Base-by-base conservation (phyloP, 768 basidiomycete genomes). In the Collybiopsis luxurians region DNA sequence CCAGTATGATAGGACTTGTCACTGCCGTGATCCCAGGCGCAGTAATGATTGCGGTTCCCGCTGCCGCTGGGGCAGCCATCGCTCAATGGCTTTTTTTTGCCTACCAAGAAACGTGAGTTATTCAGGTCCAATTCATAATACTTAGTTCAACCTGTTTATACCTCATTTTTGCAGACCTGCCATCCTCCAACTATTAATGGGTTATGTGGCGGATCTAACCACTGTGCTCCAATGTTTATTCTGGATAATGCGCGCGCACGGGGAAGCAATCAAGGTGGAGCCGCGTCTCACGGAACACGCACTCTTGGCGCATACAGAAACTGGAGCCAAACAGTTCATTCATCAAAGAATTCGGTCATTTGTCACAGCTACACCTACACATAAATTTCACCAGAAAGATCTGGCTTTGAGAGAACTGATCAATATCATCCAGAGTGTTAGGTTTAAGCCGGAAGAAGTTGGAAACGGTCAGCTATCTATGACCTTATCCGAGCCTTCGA, bases 171-270 rank as follows among this genome's bases (percentile, higher is more conserved):
- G 5, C n/a, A 42, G 40, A 6, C 40, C 40, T 42, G 19, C 15
- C 17, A 42, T 42, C 17, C 24, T 21, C 28, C 39, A 19, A 13
- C 31, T 34, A 6, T 34, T 34, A 13, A 34, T 34, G 31, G 31
- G 31, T 6, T 34, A 34, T 13, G 43, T 54, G 11, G 7, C 42
- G 43, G 53, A 54, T 28, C 40, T 54, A 13, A 54, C 53, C 7
- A 54, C 15, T 26, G 53, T 54, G 7, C 39, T 54, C 19, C 53
- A 54, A 43, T 26, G 40, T 24, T 3, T 54, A 7, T 54, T 54
- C 9, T 54, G 53, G 53, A 42, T 54, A 9, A 45, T 44, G 24
- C 15, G 27, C 43, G 53, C 39, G 1, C 53, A 36, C 11, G 43
- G 43, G 4, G 23, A 31, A 28, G 53, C 21, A 5, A 15, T 43